Evolutionary conservation across 2,329 filamentous ascomycete species (phyloP).

Genomic region (Fusarium irregulare): DNA sequence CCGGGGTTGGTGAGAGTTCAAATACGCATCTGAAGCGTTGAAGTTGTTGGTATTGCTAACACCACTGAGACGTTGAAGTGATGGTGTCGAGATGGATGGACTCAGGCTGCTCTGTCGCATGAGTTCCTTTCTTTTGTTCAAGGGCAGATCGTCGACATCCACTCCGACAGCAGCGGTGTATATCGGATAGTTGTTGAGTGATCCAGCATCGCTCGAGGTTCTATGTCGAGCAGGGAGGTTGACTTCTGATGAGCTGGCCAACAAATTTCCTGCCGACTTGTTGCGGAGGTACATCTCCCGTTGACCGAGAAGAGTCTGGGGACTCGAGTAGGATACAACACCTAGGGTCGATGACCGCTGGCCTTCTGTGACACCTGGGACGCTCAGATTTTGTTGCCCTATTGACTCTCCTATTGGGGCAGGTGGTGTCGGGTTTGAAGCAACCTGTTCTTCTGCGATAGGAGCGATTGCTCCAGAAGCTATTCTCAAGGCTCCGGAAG

Average conservation of each 20-base stretch:
- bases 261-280: conserved; percentile 60
- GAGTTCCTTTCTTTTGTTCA: conserved; percentile 73
- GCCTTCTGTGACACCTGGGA: conserved; percentile 39
- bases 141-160: conserved; percentile 75
- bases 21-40: conserved; percentile 48
- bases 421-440: conserved; percentile 20
- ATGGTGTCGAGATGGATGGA: conserved; percentile 44
- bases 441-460: conserved; percentile 57
- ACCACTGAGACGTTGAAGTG: conserved; percentile 42
- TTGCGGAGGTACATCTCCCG: conserved; percentile 65
- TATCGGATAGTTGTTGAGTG: conserved; percentile 53
- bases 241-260: conserved; percentile 45
- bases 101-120: conserved; percentile 65
- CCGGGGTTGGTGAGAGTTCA: conserved; percentile 67
- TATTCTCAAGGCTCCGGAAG: conserved; percentile 43
- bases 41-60: conserved; percentile 48
- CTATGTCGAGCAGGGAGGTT: conserved; percentile 45
- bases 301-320: conserved; percentile 67
- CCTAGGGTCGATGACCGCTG: conserved; percentile 55
- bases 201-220: conserved; percentile 56
- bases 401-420: conserved; percentile 32
- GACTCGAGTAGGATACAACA: conserved; percentile 62
- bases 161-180: conserved; percentile 48
- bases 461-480: conserved; percentile 52
- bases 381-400: conserved; percentile 28